These are phyloP conservation scores for Durio zibethinus DNA, from an alignment of 345 rosid genomes.

Conservation along the genomic window DNA sequence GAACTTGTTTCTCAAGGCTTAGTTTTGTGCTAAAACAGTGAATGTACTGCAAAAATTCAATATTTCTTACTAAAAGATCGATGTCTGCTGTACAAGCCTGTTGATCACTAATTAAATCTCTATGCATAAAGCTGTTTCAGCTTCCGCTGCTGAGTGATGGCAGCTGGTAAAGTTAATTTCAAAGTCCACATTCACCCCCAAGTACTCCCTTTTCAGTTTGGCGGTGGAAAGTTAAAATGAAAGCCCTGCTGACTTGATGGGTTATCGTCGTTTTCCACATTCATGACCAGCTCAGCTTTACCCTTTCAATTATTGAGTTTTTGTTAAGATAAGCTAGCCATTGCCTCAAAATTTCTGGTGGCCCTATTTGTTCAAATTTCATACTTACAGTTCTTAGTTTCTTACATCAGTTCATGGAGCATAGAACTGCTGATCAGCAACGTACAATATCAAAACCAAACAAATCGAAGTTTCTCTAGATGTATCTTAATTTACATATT, in stretches of 20 bases:
- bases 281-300: constrained; percentile 1
- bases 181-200: background rate
- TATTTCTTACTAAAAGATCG: background rate
- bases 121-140: background rate
- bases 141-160: too few species aligned
- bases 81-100: constrained; percentile 2
- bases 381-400: background rate
- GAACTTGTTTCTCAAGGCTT: background rate
- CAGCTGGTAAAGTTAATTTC: background rate
- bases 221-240: background rate
- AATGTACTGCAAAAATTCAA: background rate
- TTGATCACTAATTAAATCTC: background rate
- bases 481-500: background rate
- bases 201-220: background rate
- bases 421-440: background rate
- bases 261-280: constrained; percentile 5
- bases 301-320: constrained; percentile 2
- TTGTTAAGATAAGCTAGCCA: background rate
- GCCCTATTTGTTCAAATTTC: background rate
- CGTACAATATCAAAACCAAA: background rate
- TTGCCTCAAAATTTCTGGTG: background rate
- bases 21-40: background rate
- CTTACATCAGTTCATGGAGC: background rate
- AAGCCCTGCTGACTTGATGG: background rate
- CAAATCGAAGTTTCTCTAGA: background rate